Evolutionary conservation across 179 eudicot species (phyloP), one percentile per base, ranked within the genome.

Genomic region (Corrigiola litoralis): DNA sequence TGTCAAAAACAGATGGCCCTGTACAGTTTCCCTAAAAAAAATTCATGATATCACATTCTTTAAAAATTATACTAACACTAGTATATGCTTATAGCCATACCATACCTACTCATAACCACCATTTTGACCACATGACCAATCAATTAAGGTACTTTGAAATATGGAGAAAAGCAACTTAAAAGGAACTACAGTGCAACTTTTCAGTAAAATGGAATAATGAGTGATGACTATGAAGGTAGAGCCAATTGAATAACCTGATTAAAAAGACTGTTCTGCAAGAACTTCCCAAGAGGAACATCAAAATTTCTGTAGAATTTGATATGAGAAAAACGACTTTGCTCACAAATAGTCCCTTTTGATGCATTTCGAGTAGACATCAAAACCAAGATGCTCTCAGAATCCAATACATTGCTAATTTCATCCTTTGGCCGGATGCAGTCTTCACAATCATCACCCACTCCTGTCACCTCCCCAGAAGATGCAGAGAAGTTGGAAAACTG

Each of bases 321-420:
- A 41, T 80, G 95, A 58, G 91, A 86, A 74, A 90, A 83, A 77
- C 75, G 94, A 67, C 89, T 84, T 70, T 94, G 90, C 83, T 86
- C 84, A 61, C 99, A 94, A 33, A 88, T 70, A 64, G 84, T 81
- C 68, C 94, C 94, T 60, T 74, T 82, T 20, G 63, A 62, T 62
- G 85, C 86, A 79, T 88, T 85, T 61, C 91, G 86, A 47, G 82
- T 78, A 17, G 99, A 87, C 85, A 75, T 77, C 81, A 84, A 73
- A 62, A 94, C 89, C 84, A 94, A 81, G 77, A 94, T 94, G 70
- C 99, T 88, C 78, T 90, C 95, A 13, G 95, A 81, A 71, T 87
- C 91, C 80, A 90, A 77, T 31, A 88, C 80, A 18, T 77, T 70
- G 56, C 74, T 77, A 47, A 86, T 81, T 50, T 77, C 82, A 60